Percentiles rank a stretch among this genome's conserved stretches.
Conservation (phyloP, 371 early-diverging fungal species). For the Lichtheimia corymbifera region DNA sequence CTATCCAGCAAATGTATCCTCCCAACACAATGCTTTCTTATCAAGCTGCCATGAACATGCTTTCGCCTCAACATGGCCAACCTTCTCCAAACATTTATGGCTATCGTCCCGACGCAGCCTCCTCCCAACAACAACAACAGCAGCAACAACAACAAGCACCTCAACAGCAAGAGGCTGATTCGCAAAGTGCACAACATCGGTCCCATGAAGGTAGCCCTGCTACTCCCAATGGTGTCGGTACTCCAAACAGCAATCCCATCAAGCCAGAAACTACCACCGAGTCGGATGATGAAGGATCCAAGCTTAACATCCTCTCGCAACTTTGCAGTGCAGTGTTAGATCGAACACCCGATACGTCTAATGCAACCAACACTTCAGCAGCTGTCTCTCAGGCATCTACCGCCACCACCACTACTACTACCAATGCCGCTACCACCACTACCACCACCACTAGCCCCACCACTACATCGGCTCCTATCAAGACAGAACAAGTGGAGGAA, state of each 20-base stretch:
- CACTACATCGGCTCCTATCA: too few relatives aligned
- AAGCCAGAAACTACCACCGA: constrained; percentile 20
- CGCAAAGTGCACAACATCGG: constrained; percentile 8
- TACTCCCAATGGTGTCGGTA: constrained; percentile 13
- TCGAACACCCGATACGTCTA: constrained; percentile 3
- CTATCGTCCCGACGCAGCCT: constrained; percentile 8
- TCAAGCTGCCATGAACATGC: constrained; percentile 41
- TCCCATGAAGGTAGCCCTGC: constrained; percentile 12
- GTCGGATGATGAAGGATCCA: constrained; percentile 49
- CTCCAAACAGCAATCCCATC: constrained; percentile 5
- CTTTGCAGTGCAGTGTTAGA: constrained; percentile 50
- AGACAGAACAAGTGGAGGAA: too few relatives aligned
- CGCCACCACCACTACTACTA: too few relatives aligned
- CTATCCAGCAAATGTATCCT: constrained; percentile 31
- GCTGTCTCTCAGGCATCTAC: too few relatives aligned
- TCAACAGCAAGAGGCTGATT: constrained; percentile 11
- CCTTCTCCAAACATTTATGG: constrained; percentile 16
- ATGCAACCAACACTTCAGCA: too few relatives aligned
- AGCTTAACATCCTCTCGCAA: constrained; percentile 44
- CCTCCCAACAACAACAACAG: constrained; percentile 14
- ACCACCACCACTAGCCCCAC: too few relatives aligned
- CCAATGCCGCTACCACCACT: too few relatives aligned
- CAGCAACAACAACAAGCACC: constrained; percentile 19
- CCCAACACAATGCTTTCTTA: constrained; percentile 36
- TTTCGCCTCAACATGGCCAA: constrained; percentile 33